Base-by-base conservation (phyloP, 1,284 basidiomycete genomes). In the Moesziomyces sp. region DNA sequence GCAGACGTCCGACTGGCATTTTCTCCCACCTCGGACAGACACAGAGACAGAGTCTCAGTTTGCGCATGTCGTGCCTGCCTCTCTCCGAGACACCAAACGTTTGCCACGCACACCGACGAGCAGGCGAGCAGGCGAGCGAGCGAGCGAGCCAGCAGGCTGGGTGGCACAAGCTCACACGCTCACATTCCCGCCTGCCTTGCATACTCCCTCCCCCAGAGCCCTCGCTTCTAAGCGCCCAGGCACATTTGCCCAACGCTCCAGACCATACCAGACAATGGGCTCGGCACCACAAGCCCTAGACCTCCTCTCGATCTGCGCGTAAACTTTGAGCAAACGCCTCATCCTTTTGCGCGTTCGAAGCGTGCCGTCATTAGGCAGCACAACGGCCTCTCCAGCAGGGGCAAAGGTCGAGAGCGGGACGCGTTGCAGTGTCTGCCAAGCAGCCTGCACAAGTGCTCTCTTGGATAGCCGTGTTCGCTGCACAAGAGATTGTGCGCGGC, bases 1-100 rank as follows among this genome's bases (percentile, higher is more conserved):
- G 26, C 26, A 28, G 26, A 28, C 26, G 26, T 28, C 26, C 28
- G 44, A 43, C 44, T 55, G 53, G 45, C 47, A 46, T 48, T 42
- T 43, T 48, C 46, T 60, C 58, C 51, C 58, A 60, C 24, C 51
- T 35, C 58, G 46, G 58, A 53, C 23, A 24, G 8, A 26, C n/a
- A 40, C 42, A 24, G 21, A 24, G 24, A 38, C 48, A 26, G 24
- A 50, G 56, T 58, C 19, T 50, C 38, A 51, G 30, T 33, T 33
- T 10, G 30, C 30, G 38, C 38, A 16, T 18, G 18, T 40, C 38
- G 38, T 40, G 38, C 38, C 38, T 40, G 16, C 18, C 16, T n/a
- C 35, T 35, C 13, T 35, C 38, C 38, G 38, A 40, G 38, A 40
- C 38, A 40, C 38, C 30, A 33, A 33, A 33, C 30, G 30, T 33